A percentile compares a stretch with the other conserved stretches of the same genome.
Evolutionary conservation across 2,329 filamentous ascomycete species (phyloP).

Genomic region (Ceratocystis lukuohia): DNA sequence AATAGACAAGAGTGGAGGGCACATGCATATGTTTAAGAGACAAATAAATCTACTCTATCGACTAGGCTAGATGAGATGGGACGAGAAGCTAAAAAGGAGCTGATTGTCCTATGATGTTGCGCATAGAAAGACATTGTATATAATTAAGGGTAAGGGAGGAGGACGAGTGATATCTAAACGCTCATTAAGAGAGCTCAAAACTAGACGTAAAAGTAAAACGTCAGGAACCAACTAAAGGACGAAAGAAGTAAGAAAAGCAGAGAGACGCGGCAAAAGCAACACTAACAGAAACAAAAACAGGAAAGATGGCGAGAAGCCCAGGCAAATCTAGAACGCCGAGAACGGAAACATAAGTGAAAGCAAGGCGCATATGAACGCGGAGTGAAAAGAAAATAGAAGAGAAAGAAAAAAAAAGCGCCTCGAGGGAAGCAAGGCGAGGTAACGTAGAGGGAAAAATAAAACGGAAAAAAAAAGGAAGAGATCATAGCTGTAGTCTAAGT

Average conservation of each 20-base stretch:
- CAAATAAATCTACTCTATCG: neutral
- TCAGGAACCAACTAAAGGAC: neutral
- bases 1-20: neutral
- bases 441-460: neutral
- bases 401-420: neutral
- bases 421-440: neutral
- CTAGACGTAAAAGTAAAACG: slow-evolving; percentile 1
- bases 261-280: neutral
- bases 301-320: neutral
- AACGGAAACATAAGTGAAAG: neutral
- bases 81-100: neutral
- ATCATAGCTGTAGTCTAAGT: neutral
- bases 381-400: neutral
- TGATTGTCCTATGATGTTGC: neutral
- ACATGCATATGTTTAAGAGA: neutral
- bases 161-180: neutral
- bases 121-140: neutral
- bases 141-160: neutral
- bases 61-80: neutral
- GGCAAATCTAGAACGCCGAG: neutral
- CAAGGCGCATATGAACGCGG: neutral
- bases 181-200: neutral
- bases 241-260: neutral
- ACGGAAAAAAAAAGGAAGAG: neutral
- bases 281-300: neutral